Evolutionary conservation across 1,284 basidiomycete genomes (phyloP).

Genomic region (Cryptococcus hybrid): DNA sequence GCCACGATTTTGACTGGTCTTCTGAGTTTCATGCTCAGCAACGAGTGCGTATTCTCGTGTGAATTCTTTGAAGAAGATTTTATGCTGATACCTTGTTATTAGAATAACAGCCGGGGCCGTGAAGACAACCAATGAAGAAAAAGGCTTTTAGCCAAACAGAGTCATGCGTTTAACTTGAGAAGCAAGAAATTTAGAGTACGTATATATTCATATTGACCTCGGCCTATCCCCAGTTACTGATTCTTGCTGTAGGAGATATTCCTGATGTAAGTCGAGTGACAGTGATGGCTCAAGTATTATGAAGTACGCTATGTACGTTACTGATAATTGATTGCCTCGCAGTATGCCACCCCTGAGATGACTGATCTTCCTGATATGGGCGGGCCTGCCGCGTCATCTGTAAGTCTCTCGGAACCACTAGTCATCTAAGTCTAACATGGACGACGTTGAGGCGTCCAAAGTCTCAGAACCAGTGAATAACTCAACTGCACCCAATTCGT

Average conservation of each 20-base stretch:
- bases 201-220: not conserved
- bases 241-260: slow-evolving; percentile 61
- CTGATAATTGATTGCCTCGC: slow-evolving; percentile 4
- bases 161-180: slow-evolving; percentile 78
- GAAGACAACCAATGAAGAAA: slow-evolving; percentile 74
- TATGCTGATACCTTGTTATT: not conserved
- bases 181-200: slow-evolving; percentile 68
- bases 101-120: slow-evolving; percentile 88
- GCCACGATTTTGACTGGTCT: slow-evolving; percentile 80
- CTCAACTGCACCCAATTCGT: not conserved
- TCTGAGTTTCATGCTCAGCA: slow-evolving; percentile 91
- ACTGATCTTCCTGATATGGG: slow-evolving; percentile 87
- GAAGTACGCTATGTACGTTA: not conserved
- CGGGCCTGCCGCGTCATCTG: slow-evolving; percentile 17
- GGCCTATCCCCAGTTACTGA: not conserved
- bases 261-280: slow-evolving; percentile 61
- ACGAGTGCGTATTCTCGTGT: slow-evolving; percentile 57
- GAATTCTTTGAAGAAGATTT: not conserved
- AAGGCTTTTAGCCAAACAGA: slow-evolving; percentile 68
- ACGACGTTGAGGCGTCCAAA: slow-evolving; percentile 16
- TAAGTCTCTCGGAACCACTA: slow-evolving; percentile 8
- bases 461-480: slow-evolving; percentile 5
- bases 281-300: not conserved
- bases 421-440: not conserved
- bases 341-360: slow-evolving; percentile 67